Percentiles rank a stretch among this genome's conserved stretches.
These are phyloP conservation scores for Xanthoconium purpureum DNA, from an alignment of 768 basidiomycete genomes.

Conservation along the genomic window DNA sequence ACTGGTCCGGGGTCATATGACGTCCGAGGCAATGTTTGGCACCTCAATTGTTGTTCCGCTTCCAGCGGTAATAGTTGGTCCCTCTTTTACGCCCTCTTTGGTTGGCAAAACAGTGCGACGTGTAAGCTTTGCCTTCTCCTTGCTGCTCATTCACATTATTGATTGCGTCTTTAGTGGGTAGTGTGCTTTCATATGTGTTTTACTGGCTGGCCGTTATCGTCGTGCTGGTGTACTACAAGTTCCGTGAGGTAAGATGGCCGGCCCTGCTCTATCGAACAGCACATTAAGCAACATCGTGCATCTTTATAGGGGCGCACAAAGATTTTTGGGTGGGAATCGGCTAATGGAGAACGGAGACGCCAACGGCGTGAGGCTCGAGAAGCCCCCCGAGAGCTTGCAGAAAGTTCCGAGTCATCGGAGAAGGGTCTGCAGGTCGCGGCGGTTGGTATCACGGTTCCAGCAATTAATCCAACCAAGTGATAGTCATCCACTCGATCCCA, in stretches of 20 bases:
- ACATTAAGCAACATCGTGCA: neutral
- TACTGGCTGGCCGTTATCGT: constrained; percentile 87
- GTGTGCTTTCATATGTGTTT: constrained; percentile 82
- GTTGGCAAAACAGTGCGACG: constrained; percentile 85
- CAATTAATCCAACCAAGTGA: too few relatives aligned
- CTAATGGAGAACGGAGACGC: constrained; percentile 39
- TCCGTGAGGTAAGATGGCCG: constrained; percentile 39
- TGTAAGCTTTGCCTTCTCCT: constrained; percentile 32
- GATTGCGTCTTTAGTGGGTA: constrained; percentile 48
- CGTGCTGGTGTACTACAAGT: constrained; percentile 67
- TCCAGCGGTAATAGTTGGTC: constrained; percentile 67
- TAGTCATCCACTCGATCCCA: too few relatives aligned
- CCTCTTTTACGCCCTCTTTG: constrained; percentile 82
- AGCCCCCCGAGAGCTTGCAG: neutral
- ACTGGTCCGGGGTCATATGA: constrained; percentile 83
- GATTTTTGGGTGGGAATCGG: constrained; percentile 55
- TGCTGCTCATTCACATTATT: neutral
- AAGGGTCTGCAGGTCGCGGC: too few relatives aligned
- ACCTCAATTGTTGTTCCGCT: constrained; percentile 77
- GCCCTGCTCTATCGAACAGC: constrained; percentile 1
- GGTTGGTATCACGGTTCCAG: too few relatives aligned
- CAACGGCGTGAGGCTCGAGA: constrained; percentile 22
- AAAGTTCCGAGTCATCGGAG: neutral
- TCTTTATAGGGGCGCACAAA: constrained; percentile 58
- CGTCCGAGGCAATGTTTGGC: constrained; percentile 84